These are phyloP conservation scores for Candida alai DNA, from an alignment of 805 yeast species.

Conservation along the genomic window DNA sequence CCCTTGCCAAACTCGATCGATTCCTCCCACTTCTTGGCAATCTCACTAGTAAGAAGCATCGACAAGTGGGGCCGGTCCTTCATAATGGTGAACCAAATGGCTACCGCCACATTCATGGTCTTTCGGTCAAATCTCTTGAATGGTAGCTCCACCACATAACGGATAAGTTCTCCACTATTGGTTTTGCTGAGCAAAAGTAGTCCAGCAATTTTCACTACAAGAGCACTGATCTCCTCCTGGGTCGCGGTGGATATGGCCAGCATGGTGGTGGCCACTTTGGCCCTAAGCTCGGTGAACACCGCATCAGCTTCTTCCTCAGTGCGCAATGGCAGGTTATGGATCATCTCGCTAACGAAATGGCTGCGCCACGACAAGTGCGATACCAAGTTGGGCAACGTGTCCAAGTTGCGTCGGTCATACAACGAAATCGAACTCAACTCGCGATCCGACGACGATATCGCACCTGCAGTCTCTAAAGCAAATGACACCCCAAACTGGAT, in stretches of 20 bases:
- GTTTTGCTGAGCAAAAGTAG: constrained; percentile 28
- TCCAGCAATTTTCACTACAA: constrained; percentile 45
- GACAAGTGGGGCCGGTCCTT: constrained; percentile 61
- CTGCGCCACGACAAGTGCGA: constrained; percentile 75
- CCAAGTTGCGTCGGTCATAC: constrained; percentile 33
- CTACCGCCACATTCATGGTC: constrained; percentile 60
- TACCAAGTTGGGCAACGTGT: constrained; percentile 68
- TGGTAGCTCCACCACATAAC: constrained; percentile 63
- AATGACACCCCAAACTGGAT: constrained; percentile 82
- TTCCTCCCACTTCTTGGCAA: constrained; percentile 64
- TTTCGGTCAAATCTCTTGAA: constrained; percentile 59
- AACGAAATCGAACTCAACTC: constrained; percentile 52
- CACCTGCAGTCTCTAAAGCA: constrained; percentile 86
- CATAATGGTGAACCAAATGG: constrained; percentile 78
- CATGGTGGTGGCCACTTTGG: constrained; percentile 19
- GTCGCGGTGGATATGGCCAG: constrained; percentile 1
- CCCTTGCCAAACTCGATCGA: constrained; percentile 61
- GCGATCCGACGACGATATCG: constrained; percentile 60
- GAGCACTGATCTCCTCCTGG: constrained; percentile 30
- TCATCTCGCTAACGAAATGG: constrained; percentile 31
- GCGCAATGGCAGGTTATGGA: constrained; percentile 19
- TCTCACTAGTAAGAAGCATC: constrained; percentile 60
- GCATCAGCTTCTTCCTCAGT: constrained; percentile 21
- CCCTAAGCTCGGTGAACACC: constrained; percentile 25
- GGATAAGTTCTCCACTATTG: constrained; percentile 44